Conservation (phyloP, 768 basidiomycete genomes). For the Hirschioporus abietinus region DNA sequence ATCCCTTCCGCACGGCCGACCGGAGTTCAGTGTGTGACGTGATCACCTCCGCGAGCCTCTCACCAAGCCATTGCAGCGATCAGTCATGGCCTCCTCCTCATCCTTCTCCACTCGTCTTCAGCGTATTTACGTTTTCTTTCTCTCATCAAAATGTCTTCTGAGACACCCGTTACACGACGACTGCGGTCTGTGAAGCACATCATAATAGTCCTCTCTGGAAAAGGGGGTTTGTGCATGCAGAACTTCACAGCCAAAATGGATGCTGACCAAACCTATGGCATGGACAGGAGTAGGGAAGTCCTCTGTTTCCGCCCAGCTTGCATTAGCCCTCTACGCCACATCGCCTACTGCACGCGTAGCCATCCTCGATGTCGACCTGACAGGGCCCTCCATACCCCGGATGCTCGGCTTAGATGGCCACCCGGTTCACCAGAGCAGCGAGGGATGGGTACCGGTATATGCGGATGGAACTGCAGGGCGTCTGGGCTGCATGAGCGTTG, state of each 20-base stretch:
- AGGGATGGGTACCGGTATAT: slow-evolving; percentile 98
- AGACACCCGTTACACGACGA: slow-evolving; percentile 65
- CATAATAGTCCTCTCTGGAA: slow-evolving; percentile 91
- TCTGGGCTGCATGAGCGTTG: slow-evolving; percentile 94
- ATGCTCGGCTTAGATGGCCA: slow-evolving; percentile 90
- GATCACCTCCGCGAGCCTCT: not conserved
- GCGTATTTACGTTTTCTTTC: slow-evolving; percentile 1
- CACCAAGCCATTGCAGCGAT: not conserved
- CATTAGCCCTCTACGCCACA: slow-evolving; percentile 74
- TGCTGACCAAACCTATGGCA: not conserved
- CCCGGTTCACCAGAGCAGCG: slow-evolving; percentile 87
- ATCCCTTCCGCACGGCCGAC: not conserved
- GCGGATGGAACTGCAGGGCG: slow-evolving; percentile 73
- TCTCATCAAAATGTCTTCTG: slow-evolving; percentile 13
- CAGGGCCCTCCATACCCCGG: slow-evolving; percentile 90
- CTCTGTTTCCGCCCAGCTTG: slow-evolving; percentile 89
- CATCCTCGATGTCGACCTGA: slow-evolving; percentile 92
- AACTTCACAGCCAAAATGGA: slow-evolving; percentile 12
- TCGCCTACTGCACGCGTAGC: slow-evolving; percentile 68
- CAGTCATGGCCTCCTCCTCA: not conserved
- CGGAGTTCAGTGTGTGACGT: not conserved
- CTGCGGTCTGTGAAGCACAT: slow-evolving; percentile 74
- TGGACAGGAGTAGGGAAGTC: slow-evolving; percentile 82
- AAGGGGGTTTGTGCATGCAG: slow-evolving; percentile 49
- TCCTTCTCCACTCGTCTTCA: not conserved